Conservation (phyloP, 2,329 filamentous ascomycete species). For the Amauroascus verrucosus region DNA sequence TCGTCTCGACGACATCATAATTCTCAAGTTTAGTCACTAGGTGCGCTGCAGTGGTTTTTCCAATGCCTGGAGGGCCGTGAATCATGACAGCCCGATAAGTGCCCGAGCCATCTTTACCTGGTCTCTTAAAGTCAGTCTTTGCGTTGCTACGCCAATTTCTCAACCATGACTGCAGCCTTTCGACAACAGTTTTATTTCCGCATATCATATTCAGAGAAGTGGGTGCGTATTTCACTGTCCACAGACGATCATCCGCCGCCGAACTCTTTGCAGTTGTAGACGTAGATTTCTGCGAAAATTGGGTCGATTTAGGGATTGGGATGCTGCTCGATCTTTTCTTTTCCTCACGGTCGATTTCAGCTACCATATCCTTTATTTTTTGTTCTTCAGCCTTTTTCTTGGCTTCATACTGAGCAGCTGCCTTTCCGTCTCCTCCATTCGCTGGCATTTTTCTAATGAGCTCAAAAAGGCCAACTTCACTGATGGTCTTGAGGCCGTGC, state of each 20-base stretch:
- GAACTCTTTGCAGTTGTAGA: slow-evolving; percentile 28
- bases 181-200: slow-evolving; percentile 82
- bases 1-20: slow-evolving; percentile 87
- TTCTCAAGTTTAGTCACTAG: slow-evolving; percentile 85
- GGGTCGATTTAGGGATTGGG: slow-evolving; percentile 26
- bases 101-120: slow-evolving; percentile 75
- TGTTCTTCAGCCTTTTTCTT: slow-evolving; percentile 78
- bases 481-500: slow-evolving; percentile 76
- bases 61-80: slow-evolving; percentile 88
- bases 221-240: slow-evolving; percentile 93
- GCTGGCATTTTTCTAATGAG: slow-evolving; percentile 72
- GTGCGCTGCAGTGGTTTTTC: slow-evolving; percentile 95
- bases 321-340: slow-evolving; percentile 42
- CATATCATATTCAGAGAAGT: slow-evolving; percentile 78
- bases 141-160: slow-evolving; percentile 68
- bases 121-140: slow-evolving; percentile 69
- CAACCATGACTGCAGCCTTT: slow-evolving; percentile 83
- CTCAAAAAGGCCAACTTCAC: slow-evolving; percentile 83
- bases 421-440: slow-evolving; percentile 77
- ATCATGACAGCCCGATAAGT: slow-evolving; percentile 83
- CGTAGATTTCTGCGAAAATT: slow-evolving; percentile 21
- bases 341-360: slow-evolving; percentile 78
- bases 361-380: slow-evolving; percentile 68
- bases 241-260: slow-evolving; percentile 54
- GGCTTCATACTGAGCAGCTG: slow-evolving; percentile 71